Conservation (phyloP, 768 basidiomycete species). For the Calocera viscosa region DNA sequence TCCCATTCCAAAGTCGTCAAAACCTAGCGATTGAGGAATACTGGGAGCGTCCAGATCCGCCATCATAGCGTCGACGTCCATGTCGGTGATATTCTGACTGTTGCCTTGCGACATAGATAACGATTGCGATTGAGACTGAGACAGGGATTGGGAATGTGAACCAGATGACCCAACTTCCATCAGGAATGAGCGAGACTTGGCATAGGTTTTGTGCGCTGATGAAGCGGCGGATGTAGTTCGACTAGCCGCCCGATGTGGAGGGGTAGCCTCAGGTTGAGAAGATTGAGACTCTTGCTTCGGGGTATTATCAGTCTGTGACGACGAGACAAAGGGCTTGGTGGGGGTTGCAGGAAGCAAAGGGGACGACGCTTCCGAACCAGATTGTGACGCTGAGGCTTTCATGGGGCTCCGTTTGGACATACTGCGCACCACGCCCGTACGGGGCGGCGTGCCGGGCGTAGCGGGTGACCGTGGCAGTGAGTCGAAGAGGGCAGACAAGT, state of each 20-base stretch:
- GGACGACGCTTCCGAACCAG: neutral
- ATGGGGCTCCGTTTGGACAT: neutral
- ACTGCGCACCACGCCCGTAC: neutral
- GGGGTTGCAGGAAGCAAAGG: neutral
- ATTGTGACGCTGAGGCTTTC: neutral
- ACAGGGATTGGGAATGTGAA: neutral
- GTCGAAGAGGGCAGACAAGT: neutral
- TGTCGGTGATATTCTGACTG: neutral
- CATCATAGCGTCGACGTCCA: neutral
- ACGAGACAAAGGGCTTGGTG: neutral
- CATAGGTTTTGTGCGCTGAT: slow-evolving; percentile 39
- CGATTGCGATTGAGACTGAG: neutral
- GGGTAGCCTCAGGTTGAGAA: neutral
- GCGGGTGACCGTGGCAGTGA: neutral
- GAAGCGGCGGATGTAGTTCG: neutral
- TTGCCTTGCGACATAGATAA: neutral
- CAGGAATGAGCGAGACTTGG: slow-evolving; percentile 68
- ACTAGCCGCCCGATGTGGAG: neutral
- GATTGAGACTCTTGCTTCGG: neutral
- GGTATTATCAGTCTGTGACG: neutral
- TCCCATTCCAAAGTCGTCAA: neutral
- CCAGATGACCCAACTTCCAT: slow-evolving; percentile 35
- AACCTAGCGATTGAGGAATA: neutral
- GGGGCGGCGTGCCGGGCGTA: neutral
- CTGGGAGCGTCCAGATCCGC: neutral